Evolutionary conservation across 2,329 filamentous ascomycete species (phyloP).

Genomic region (Clonostachys rosea): DNA sequence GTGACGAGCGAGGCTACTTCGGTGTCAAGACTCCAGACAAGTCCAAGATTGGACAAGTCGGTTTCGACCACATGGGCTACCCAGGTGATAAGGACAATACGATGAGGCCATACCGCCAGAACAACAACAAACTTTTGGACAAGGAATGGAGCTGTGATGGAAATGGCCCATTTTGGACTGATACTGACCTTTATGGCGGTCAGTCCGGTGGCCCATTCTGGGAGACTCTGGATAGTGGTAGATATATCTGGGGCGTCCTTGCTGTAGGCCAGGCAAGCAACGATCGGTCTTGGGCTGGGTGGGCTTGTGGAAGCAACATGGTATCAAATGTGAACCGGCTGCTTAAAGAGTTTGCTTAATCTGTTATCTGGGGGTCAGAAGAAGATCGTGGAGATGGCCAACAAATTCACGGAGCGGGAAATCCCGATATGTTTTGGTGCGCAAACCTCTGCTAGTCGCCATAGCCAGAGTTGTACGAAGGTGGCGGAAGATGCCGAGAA

Average conservation of each 20-base stretch:
- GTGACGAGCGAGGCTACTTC: neutral
- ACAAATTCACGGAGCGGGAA: too few relatives aligned
- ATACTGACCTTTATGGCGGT: slow-evolving; percentile 1
- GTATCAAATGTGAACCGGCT: too few relatives aligned
- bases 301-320: too few relatives aligned
- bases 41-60: neutral
- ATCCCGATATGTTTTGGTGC: too few relatives aligned
- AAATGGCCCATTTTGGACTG: slow-evolving; percentile 1
- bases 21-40: slow-evolving; percentile 1
- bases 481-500: too few relatives aligned
- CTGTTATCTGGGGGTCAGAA: too few relatives aligned
- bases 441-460: too few relatives aligned
- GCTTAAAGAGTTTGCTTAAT: too few relatives aligned
- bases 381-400: too few relatives aligned
- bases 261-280: too few relatives aligned
- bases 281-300: too few relatives aligned
- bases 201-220: slow-evolving; percentile 4
- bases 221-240: neutral
- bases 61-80: slow-evolving; percentile 1
- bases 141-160: neutral
- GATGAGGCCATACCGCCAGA: slow-evolving; percentile 4
- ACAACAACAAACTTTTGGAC: neutral
- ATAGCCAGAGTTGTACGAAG: too few relatives aligned
- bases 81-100: neutral
- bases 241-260: neutral